A percentile compares a stretch with the other conserved stretches of the same genome.
phyloP scores from a whole-genome alignment of 306 rosid genomes.

The Vigna angularis region DNA sequence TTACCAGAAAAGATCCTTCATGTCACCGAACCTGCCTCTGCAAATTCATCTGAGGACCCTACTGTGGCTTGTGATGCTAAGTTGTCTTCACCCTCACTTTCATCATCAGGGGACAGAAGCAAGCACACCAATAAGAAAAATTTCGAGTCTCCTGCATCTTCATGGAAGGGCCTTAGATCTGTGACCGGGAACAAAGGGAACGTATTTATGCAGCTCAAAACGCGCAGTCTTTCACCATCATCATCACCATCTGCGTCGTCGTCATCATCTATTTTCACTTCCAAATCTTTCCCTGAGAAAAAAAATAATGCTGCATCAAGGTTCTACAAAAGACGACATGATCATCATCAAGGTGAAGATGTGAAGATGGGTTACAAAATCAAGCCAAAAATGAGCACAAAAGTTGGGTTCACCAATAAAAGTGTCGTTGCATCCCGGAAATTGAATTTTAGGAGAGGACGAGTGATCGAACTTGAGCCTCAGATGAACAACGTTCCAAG shows the following conservation, averaged over 20 bases:
- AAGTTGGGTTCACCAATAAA: slow-evolving; percentile 46
- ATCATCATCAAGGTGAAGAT: slow-evolving; percentile 37
- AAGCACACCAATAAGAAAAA: slow-evolving; percentile 46
- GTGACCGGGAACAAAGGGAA: slow-evolving; percentile 50
- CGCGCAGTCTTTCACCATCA: slow-evolving; percentile 26
- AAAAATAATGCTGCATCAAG: slow-evolving; percentile 43
- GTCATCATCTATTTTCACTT: slow-evolving; percentile 37
- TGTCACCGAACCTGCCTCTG: slow-evolving; percentile 50
- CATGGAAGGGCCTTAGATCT: slow-evolving; percentile 51
- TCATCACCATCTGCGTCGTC: slow-evolving; percentile 28
- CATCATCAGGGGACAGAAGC: slow-evolving; percentile 42
- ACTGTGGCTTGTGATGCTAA: slow-evolving; percentile 42
- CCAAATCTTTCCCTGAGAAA: slow-evolving; percentile 43
- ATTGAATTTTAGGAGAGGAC: slow-evolving; percentile 72
- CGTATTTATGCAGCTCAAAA: slow-evolving; percentile 36
- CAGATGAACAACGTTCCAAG: slow-evolving; percentile 55
- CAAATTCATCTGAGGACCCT: slow-evolving; percentile 46
- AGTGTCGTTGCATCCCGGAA: slow-evolving; percentile 49
- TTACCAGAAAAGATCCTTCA: slow-evolving; percentile 55
- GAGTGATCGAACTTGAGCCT: slow-evolving; percentile 65
- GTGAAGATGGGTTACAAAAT: slow-evolving; percentile 51
- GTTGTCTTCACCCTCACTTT: slow-evolving; percentile 42
- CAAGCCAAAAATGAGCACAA: slow-evolving; percentile 49
- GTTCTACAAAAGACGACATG: slow-evolving; percentile 31
- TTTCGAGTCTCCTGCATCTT: slow-evolving; percentile 40